phyloP scores from a whole-genome alignment of 2,329 filamentous ascomycete species.

The Ophiosphaerella korrae region DNA sequence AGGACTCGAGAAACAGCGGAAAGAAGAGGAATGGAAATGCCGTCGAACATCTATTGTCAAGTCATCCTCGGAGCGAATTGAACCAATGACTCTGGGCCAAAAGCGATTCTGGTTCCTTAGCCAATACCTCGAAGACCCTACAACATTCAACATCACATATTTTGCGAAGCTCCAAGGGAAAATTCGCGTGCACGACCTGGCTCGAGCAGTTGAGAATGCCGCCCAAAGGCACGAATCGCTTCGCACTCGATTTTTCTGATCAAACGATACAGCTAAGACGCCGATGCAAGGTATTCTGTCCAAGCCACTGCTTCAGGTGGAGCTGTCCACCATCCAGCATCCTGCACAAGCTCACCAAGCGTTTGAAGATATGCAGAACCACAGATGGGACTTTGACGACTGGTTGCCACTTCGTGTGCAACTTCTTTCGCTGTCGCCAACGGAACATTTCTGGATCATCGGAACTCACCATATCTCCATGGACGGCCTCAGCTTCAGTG shows the following conservation, averaged over 20 bases:
- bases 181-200: slow-evolving; percentile 37
- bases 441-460: slow-evolving; percentile 50
- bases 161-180: slow-evolving; percentile 40
- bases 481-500: slow-evolving; percentile 54
- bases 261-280: slow-evolving; percentile 16
- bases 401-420: slow-evolving; percentile 43
- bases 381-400: slow-evolving; percentile 48
- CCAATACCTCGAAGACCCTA: slow-evolving; percentile 43
- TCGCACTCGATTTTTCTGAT: slow-evolving; percentile 37
- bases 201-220: slow-evolving; percentile 41
- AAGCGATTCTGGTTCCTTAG: slow-evolving; percentile 51
- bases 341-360: slow-evolving; percentile 2
- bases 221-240: slow-evolving; percentile 21
- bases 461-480: slow-evolving; percentile 57
- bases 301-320: slow-evolving; percentile 6
- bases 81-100: slow-evolving; percentile 49
- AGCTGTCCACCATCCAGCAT: slow-evolving; percentile 28
- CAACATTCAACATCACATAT: slow-evolving; percentile 49
- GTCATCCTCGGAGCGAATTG: slow-evolving; percentile 9
- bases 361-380: slow-evolving; percentile 30
- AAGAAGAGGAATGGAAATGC: slow-evolving; percentile 6
- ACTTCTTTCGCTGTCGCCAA: slow-evolving; percentile 43
- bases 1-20: slow-evolving; percentile 3
- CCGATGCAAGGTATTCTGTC: slow-evolving; percentile 21
- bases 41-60: slow-evolving; percentile 5